Base-by-base conservation (phyloP, 2,329 filamentous ascomycete species). In the Keithomyces neogunnii region DNA sequence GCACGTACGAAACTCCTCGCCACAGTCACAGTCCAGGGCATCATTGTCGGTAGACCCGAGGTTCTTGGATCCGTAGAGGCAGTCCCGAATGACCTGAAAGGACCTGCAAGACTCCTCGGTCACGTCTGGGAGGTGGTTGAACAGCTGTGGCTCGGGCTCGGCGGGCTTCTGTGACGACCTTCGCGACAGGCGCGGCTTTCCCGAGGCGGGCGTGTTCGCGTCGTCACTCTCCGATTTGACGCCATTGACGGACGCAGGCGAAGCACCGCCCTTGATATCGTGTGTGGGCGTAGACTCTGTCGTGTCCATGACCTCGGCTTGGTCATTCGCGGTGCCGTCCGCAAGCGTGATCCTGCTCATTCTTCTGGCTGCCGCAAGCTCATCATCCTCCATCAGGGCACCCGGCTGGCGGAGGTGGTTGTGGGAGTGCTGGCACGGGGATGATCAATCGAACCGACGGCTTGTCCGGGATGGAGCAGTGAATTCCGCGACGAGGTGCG, bases 21-120 rank as follows among this genome's bases (percentile, higher is more conserved):
- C 77, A 70, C 93, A 99, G 67, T 99, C 93, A 71, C 93, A 99
- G 69, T 96, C 93, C 68, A 97, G 77, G 54, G 88, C 74, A 69
- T 86, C 92, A 71, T 91, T 88, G 63, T 96, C 92, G 30, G 93
- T 95, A 57, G 86, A 86, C 49, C 93, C 93, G 72, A 97, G 84
- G 59, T 88, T 82, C 68, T 95, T 96, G 58, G 90, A 89, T 50
- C 88, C 89, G 69, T 99, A 99, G 35, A 88, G 85, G 68, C 92
- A 97, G 60, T 89, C 82, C 49, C 84, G 74, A 56, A 99, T 90
- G 48, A 92, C 75, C 58, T 89, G 81, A 61, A 99, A 99, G 11
- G 82, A 81, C 30, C 76, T 73, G 59, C 80, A 84, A 3, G 93
- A 88, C 60, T 93, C 88, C 36, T 75, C 70, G 3, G 89, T 95